Evolutionary conservation across 352 stramenopile species (phyloP), one percentile per base, ranked within the genome.

Genomic region (Globisporangium yorkense): DNA sequence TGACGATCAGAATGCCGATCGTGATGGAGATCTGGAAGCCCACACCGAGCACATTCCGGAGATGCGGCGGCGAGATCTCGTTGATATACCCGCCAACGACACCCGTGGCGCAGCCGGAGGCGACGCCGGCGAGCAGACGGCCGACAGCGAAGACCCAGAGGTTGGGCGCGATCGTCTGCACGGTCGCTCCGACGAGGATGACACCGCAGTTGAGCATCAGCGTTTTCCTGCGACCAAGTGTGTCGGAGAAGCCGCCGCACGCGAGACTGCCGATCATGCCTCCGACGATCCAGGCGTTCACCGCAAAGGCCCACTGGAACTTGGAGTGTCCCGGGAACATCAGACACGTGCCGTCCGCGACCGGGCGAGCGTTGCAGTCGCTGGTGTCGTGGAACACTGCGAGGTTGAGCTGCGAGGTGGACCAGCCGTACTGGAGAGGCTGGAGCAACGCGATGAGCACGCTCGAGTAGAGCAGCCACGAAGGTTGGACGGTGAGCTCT

Each of bases 381-480:
- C 62, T 55, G 27, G 66, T 35, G 61, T 72, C 54, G 46, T 77
- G 51, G 50, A 75, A 84, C 6, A 61, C 61, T 16, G 61, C 67
- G 33, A 75, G 62, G 63, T 84, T 84, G 63, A 89, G 64, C 52
- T 92, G 82, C 12, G 72, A 73, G 5, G 77, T 74, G 12, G 72
- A 77, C 82, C 74, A 84, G 20, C 74, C 72, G 54, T 69, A 75
- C 63, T 84, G 74, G 33, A 77, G 45, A 9, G 75, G 54, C 40
- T 80, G 74, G 24, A 90, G 51, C 43, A 87, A 49, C 44, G 66
- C 61, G 24, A 92, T 62, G 6, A 70, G 35, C 27, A 39, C 24
- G 43, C 47, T 21, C 53, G 41, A 59, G 27, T 24, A 52, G 41
- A 20, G 21, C n/a, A 27, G 45, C 33, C 51, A 31, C 40, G 21